Evolutionary conservation across 768 basidiomycete species (phyloP).

Genomic region (Boletus fagicola): DNA sequence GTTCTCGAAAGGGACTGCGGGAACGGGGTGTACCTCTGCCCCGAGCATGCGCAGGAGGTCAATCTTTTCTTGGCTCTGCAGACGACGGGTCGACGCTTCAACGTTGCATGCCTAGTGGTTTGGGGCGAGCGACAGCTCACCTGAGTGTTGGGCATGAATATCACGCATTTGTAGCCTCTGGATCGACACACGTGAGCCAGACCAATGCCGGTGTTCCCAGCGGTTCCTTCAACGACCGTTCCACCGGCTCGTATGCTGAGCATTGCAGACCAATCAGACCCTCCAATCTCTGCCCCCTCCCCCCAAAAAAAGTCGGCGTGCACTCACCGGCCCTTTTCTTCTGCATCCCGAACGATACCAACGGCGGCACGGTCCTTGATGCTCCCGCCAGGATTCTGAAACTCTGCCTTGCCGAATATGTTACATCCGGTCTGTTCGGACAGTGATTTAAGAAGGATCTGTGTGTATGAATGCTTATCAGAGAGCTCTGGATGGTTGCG

Average conservation of each 20-base stretch:
- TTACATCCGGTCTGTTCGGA: constrained; percentile 81
- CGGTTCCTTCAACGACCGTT: constrained; percentile 96
- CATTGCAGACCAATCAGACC: background rate
- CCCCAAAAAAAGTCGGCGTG: background rate
- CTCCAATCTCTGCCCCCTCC: background rate
- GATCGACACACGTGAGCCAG: constrained; percentile 93
- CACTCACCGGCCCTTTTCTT: constrained; percentile 74
- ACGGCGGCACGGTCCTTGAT: constrained; percentile 98
- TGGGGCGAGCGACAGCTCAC: constrained; percentile 35
- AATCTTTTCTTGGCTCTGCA: constrained; percentile 95
- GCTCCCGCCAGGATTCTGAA: constrained; percentile 96
- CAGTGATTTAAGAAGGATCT: constrained; percentile 82
- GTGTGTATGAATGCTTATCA: constrained; percentile 5
- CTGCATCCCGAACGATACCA: constrained; percentile 83
- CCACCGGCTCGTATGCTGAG: constrained; percentile 84
- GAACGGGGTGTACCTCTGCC: constrained; percentile 94
- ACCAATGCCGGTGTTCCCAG: constrained; percentile 97
- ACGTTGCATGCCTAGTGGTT: background rate
- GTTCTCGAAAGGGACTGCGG: constrained; percentile 95
- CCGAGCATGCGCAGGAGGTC: constrained; percentile 97
- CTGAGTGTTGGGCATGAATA: constrained; percentile 98
- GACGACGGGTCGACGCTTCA: background rate
- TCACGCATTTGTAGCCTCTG: constrained; percentile 94
- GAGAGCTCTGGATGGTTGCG: background rate
- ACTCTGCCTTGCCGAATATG: constrained; percentile 96